Evolutionary conservation across 768 basidiomycete species (phyloP), one percentile per base, ranked within the genome.

Genomic region (Hypsizygus marmoreus): DNA sequence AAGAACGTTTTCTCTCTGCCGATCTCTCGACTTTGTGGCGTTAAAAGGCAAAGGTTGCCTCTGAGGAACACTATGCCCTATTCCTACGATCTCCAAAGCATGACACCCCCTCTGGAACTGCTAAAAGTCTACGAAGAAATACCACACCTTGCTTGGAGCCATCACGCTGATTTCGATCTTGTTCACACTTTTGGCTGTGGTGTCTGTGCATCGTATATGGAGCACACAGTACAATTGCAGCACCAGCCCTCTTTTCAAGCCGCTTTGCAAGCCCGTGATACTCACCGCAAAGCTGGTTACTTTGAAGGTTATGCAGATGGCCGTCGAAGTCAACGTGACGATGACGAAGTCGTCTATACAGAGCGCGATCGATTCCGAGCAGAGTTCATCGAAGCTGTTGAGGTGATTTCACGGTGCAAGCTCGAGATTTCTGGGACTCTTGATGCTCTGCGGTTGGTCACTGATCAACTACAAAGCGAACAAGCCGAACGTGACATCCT

Each of bases 291-390:
- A 43, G 66, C 65, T 10, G 53, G 63, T 46, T 69, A 63, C 55
- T 65, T 53, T 57, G 73, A 71, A 51, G 72, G 72, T 12, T 10
- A 73, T 35, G 48, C 55, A 20, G 72, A 74, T 45, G 72, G 72
- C 40, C 53, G 66, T 6, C 68, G 72, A 16, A 71, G 65, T 32
- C 72, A 74, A 34, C 68, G 67, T 47, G 63, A 64, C 36, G 69
- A 73, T 33, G 65, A 70, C 29, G 59, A 65, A 26, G 64, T 62
- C 23, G 59, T 66, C 9, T 51, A 63, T 24, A 65, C 72, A 40
- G 60, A 60, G 12, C 32, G 55, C 9, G 73, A 74, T 38, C 63
- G 52, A 30, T 62, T 58, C 44, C 66, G 61, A 34, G 47, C 56
- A 37, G 69, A 72, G 60, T 64, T 68, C 43, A 65, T 63, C 40